Percentiles rank a stretch among this genome's conserved stretches.
Evolutionary conservation across 768 basidiomycete species (phyloP).

Genomic region (Boletus insuetus): DNA sequence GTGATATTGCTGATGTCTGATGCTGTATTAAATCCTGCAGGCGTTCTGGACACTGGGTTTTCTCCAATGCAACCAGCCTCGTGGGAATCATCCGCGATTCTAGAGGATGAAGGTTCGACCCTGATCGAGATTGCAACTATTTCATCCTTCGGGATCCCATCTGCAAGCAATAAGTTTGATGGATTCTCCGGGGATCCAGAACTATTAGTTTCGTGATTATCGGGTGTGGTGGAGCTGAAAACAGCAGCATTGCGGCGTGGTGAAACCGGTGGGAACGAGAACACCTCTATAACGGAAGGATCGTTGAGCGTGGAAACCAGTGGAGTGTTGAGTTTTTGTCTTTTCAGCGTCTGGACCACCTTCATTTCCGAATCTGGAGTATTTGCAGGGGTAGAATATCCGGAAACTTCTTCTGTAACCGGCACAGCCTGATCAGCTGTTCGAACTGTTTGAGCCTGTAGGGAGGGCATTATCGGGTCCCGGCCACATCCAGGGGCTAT

Average conservation of each 20-base stretch:
- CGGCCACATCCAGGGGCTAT: background rate
- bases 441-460: background rate
- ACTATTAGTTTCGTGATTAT: constrained; percentile 7
- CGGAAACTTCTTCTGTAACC: background rate
- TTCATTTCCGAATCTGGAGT: background rate
- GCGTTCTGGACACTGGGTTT: background rate
- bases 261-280: background rate
- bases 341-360: background rate
- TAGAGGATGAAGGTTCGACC: background rate
- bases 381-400: background rate
- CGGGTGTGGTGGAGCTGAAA: constrained; percentile 4
- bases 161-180: background rate
- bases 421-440: constrained; percentile 2
- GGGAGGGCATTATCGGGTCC: background rate
- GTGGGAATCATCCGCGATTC: background rate
- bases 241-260: background rate
- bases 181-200: background rate
- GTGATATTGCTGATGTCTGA: constrained; percentile 18
- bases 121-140: background rate
- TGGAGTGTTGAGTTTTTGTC: background rate
- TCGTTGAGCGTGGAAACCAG: background rate
- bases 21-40: constrained; percentile 9
- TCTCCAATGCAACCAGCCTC: background rate
- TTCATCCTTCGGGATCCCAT: background rate
- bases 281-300: background rate